Evolutionary conservation across 768 basidiomycete genomes (phyloP), one percentile per base, ranked within the genome.

Genomic region (Dioszegia crocea): DNA sequence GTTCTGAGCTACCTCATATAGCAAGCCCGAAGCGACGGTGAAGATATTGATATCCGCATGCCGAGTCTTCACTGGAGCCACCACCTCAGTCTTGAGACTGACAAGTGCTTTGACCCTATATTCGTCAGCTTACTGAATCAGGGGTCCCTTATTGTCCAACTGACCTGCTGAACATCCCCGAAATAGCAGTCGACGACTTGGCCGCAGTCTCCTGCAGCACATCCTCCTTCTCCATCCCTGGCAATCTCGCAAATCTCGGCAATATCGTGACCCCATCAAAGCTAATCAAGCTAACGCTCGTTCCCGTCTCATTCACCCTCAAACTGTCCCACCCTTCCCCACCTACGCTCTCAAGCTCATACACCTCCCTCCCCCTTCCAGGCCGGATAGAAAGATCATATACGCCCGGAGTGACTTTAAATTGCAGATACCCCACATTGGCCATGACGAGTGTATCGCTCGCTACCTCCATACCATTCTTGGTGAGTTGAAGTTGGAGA

Each of bases 1-100:
- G n/a, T n/a, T n/a, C n/a, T n/a, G n/a, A n/a, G n/a, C n/a, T n/a
- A 92, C 94, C 85, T 98, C 96, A 62, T 98, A 99, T 1, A 99
- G 81, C 51, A 94, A 78, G 0, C 96, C 96, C 0, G 96, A 98
- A 6, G 96, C 96, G 17, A 99, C 94, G 0, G 96, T 99, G 78
- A 99, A 98, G 64, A 99, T 94, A 69, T 99, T 98, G 78, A 98
- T 96, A 30, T 96, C 90, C 6, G 94, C 92, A 65, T 89, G 87
- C 31, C 70, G 53, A 17, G 64, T 74, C 31, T 61, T 69, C 0
- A 67, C 27, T 26, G 44, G 54, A n/a, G n/a, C n/a, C 8, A 21
- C 41, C 19, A 45, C 23, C 55, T 49, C 64, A 45, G n/a, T 39
- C 41, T 43, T 60, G 21, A 69, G 55, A 3, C 68, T 66, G 8